These are phyloP conservation scores for Patellifolia procumbens DNA, from an alignment of 179 eudicot genomes.

Conservation along the genomic window DNA sequence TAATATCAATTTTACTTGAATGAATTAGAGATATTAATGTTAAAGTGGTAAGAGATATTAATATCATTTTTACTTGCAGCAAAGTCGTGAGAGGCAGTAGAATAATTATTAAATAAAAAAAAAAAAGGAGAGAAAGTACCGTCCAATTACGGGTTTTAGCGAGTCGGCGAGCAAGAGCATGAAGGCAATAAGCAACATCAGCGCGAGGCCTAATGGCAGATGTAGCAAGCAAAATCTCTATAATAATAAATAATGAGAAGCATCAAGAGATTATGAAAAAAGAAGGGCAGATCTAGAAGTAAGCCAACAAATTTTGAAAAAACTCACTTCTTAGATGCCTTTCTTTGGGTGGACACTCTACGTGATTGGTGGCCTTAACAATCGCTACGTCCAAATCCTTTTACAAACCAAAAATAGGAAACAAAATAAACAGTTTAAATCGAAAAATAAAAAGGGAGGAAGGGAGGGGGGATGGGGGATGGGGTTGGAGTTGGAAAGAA, in stretches of 20 bases:
- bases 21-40: too few species aligned
- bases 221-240: constrained; percentile 80
- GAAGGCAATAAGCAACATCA: constrained; percentile 86
- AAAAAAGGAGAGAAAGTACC: constrained; percentile 39
- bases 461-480: too few species aligned
- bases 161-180: constrained; percentile 77
- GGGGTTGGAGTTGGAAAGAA: not conserved
- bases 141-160: constrained; percentile 92
- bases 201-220: constrained; percentile 79
- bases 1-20: too few species aligned
- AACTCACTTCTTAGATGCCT: constrained; percentile 87
- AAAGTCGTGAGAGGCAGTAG: not conserved
- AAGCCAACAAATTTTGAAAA: constrained; percentile 1
- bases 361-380: constrained; percentile 97
- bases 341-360: constrained; percentile 93
- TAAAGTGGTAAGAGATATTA: too few species aligned
- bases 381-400: constrained; percentile 97
- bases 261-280: constrained; percentile 20
- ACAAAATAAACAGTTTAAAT: not conserved
- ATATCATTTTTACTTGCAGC: too few species aligned
- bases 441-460: too few species aligned
- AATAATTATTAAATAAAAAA: not conserved
- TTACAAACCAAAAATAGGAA: constrained; percentile 10
- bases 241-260: not conserved
- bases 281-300: constrained; percentile 3